Percentiles rank a stretch among this genome's conserved stretches.
Evolutionary conservation across 371 early-diverging fungal species (phyloP).

Genomic region (Mucor racemosus): DNA sequence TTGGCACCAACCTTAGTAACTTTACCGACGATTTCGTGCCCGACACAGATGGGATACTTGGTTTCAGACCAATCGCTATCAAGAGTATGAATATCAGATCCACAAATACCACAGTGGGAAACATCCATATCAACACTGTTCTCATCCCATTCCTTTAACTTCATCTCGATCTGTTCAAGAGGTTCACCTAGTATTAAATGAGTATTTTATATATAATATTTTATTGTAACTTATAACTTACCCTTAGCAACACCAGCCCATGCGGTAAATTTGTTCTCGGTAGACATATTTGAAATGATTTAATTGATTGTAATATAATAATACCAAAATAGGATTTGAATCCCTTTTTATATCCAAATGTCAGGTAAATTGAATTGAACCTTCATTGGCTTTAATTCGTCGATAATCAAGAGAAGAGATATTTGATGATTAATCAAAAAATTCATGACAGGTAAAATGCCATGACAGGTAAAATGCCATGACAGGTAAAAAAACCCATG

Average conservation of each 20-base stretch:
- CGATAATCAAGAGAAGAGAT: background rate
- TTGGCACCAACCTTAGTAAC: slow-evolving; percentile 55
- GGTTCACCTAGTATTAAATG: slow-evolving; percentile 13
- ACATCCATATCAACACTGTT: slow-evolving; percentile 57
- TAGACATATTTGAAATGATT: slow-evolving; percentile 5
- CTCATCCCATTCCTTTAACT: slow-evolving; percentile 44
- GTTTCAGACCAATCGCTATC: slow-evolving; percentile 38
- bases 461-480: no score
- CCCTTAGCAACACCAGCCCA: slow-evolving; percentile 30
- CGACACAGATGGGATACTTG: slow-evolving; percentile 57
- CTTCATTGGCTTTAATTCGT: background rate
- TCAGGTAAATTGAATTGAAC: background rate
- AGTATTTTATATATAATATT: background rate
- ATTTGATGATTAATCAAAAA: slow-evolving; percentile 2
- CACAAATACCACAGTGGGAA: slow-evolving; percentile 60
- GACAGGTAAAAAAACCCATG: no score
- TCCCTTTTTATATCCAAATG: background rate
- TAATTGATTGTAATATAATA: background rate
- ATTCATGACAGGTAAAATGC: background rate
- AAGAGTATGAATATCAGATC: slow-evolving; percentile 47
- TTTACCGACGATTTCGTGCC: slow-evolving; percentile 64
- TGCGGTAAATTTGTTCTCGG: slow-evolving; percentile 55
- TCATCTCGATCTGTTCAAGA: slow-evolving; percentile 23
- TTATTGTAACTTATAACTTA: background rate
- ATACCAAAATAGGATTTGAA: background rate